Evolutionary conservation across 345 rosid species (phyloP).

Genomic region (Microcos paniculata): DNA sequence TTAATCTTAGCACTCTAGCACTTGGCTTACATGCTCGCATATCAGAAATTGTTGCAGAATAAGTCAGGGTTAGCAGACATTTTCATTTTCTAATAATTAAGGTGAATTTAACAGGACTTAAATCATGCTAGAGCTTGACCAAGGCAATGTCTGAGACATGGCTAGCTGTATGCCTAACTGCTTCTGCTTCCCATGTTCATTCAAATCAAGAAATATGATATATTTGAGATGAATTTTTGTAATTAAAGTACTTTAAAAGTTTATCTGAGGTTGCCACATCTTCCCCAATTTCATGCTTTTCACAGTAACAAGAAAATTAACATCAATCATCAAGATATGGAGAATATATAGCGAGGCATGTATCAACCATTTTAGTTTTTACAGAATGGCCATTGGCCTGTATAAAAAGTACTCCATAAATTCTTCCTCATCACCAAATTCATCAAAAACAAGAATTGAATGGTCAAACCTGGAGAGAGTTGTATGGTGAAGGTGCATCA

Average conservation of each 20-base stretch:
- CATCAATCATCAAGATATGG: too few relatives aligned
- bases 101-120: not conserved
- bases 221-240: not conserved
- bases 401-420: not conserved
- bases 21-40: not conserved
- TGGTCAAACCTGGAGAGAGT: constrained; percentile 78
- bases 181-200: constrained; percentile 4
- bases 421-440: not conserved
- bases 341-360: too few relatives aligned
- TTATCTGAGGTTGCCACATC: not conserved
- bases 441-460: not conserved
- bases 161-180: not conserved
- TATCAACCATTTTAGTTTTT: too few relatives aligned
- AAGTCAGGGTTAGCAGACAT: not conserved
- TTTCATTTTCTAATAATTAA: too few relatives aligned
- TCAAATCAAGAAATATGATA: not conserved
- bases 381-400: not conserved
- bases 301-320: not conserved
- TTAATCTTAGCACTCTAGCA: not conserved
- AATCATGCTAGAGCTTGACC: not conserved
- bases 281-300: not conserved
- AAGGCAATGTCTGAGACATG: not conserved
- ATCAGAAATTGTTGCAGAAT: not conserved
- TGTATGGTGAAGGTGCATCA: constrained; percentile 95
- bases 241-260: not conserved